Conservation (phyloP, 2,329 filamentous ascomycete species). For the Huntiella bhutanensis region DNA sequence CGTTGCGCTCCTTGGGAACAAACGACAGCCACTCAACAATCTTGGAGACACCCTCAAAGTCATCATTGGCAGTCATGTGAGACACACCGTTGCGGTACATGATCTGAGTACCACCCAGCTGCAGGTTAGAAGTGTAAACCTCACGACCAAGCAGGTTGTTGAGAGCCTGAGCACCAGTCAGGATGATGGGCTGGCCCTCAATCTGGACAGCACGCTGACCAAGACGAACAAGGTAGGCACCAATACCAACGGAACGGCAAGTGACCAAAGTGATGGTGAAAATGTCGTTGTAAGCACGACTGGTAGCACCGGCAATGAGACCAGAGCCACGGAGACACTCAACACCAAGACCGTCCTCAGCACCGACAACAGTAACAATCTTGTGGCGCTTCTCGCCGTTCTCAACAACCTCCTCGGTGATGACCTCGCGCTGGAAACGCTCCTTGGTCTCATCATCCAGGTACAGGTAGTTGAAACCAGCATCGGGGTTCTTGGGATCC, state of each 20-base stretch:
- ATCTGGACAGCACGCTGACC: conserved; percentile 98
- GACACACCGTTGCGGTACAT: conserved; percentile 99
- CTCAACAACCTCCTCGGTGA: conserved; percentile 74
- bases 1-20: conserved; percentile 85
- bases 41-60: conserved; percentile 94
- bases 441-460: conserved; percentile 72
- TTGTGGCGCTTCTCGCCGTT: conserved; percentile 81
- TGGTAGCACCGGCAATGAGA: conserved; percentile 94
- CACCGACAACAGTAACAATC: conserved; percentile 83
- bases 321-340: conserved; percentile 94
- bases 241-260: conserved; percentile 96
- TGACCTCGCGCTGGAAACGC: conserved; percentile 53
- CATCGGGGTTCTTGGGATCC: conserved; percentile 57
- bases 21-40: conserved; percentile 98
- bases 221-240: conserved; percentile 94
- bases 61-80: conserved; percentile 93
- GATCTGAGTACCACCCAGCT: conserved; percentile 99
- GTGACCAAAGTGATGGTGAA: conserved; percentile 97
- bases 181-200: conserved; percentile 94
- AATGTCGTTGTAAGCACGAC: conserved; percentile 93
- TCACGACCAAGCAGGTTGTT: conserved; percentile 97
- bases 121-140: conserved; percentile 96
- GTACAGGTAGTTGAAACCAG: conserved; percentile 95
- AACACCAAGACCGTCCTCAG: conserved; percentile 90
- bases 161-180: conserved; percentile 89